Base-by-base conservation (phyloP, 2,329 filamentous ascomycete genomes). In the Diaporthe vaccinii region DNA sequence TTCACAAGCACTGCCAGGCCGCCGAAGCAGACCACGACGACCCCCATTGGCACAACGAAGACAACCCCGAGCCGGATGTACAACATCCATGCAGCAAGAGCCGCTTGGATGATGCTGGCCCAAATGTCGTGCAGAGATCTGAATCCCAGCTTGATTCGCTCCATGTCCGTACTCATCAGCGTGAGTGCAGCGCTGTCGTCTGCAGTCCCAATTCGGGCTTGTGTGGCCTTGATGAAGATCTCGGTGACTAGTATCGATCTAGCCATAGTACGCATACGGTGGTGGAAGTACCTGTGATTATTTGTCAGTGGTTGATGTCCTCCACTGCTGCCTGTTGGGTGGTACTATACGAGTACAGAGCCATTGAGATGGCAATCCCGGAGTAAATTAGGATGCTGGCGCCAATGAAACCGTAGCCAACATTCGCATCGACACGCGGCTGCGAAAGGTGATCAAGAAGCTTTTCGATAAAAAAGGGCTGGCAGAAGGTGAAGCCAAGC, bases 381-480 rank as follows among this genome's bases (percentile, higher is more conserved):
- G 78, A 58, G 61, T 83, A 84, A 10, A 83, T 80, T 20, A 83
- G 69, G 2, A 79, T 28, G 25, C 80, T 79, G 8, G 82, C 82
- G 6, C 82, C 83, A 34, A 84, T 83, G 22, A 84, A 75, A 0
- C 83, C 83, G 55, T 83, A 84, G 1, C 82, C 80, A 72, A 79
- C 58, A 73, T 79, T 76, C 77, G 76, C 7, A 79, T 72, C 22
- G 79, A 67, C 31, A 2, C 15, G n/a, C n/a, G 81, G 76, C 41
- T 79, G 39, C 20, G 81, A 76, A 6, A 85, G 78, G 55, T 84
- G 84, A 2, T 78, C 74, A 0, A 88, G 78, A 0, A 85, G 80
- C 0, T 81, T 79, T 20, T 85, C 80, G 72, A 87, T 85, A 49
- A 88, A 83, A 34, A 87, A 84, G 0, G 86, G 85, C 61, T 86